These are phyloP conservation scores for Entrophospora sp. DNA, from an alignment of 192 early-diverging fungal species.

Conservation along the genomic window DNA sequence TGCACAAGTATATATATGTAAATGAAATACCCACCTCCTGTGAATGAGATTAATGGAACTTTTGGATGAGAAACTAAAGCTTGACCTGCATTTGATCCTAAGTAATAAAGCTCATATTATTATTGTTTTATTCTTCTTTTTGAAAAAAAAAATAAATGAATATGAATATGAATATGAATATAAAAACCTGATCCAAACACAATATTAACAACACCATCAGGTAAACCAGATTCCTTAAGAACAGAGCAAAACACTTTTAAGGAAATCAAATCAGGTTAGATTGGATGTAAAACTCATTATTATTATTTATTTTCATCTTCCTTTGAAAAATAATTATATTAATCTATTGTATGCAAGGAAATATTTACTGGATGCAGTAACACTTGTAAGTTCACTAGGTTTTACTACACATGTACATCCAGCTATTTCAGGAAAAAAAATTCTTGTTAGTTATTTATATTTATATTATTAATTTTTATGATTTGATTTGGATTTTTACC, in stretches of 20 bases:
- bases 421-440: conserved; percentile 22
- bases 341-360: too few relatives aligned
- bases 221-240: conserved; percentile 52
- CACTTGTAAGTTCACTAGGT: conserved; percentile 53
- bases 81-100: conserved; percentile 44
- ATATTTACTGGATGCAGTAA: conserved; percentile 38
- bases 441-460: not conserved
- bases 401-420: conserved; percentile 68
- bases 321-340: too few relatives aligned
- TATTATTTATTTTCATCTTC: too few relatives aligned
- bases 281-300: too few relatives aligned
- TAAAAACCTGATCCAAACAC: conserved; percentile 55
- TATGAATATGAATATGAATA: too few relatives aligned
- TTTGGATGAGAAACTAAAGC: conserved; percentile 55
- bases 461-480: not conserved
- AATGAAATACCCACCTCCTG: too few relatives aligned
- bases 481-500: conserved; percentile 6
- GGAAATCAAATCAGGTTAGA: too few relatives aligned
- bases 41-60: too few relatives aligned
- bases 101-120: too few relatives aligned
- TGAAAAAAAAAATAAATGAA: too few relatives aligned
- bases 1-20: too few relatives aligned
- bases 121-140: too few relatives aligned
- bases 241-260: conserved; percentile 44
- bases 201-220: conserved; percentile 70